Evolutionary conservation across 192 early-diverging fungal species (phyloP), one percentile per base, ranked within the genome.

Genomic region (Linnemannia zychae): DNA sequence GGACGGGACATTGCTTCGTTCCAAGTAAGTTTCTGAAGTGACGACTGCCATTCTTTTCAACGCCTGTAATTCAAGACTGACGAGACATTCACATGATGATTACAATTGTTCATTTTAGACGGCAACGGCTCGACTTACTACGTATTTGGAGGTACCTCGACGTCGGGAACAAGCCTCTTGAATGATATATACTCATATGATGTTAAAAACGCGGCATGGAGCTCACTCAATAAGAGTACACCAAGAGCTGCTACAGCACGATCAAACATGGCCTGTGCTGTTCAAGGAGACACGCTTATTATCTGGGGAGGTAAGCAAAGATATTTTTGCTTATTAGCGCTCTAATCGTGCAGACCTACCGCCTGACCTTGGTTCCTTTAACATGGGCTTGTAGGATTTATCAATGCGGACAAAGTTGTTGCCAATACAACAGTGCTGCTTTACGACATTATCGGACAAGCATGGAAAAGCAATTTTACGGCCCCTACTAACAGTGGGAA

Each of bases 271-370:
- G 78, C 78, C 1, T 80, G 78, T 36, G 78, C 65, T 47, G 36
- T 74, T 0, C 11, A 47, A 6, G 65, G 22, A 17, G 57, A 46
- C 16, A 50, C 49, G 6, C 67, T 80, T 44, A 37, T 80, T 15
- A 57, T 80, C 37, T 80, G 78, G 78, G 78, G 78, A 68, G 78
- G 78, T 74, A 74, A 68, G 63, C 34, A 70, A 20, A 16, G 49
- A 37, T 22, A 31, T 15, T 4, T 63, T 12, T 24, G 57, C 24
- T 44, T 44, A 9, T 44, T 6, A 44, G 9, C 40, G 40, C 40
- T 44, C 9, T 6, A 44, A 44, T n/a, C n/a, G n/a, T n/a, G n/a
- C n/a, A n/a, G n/a, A n/a, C n/a, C n/a, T n/a, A n/a, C n/a, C n/a
- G n/a, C n/a, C n/a, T n/a, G n/a, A 44, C 40, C 9, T 44, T 9